phyloP scores from a whole-genome alignment of 805 yeast genomes.

The Wickerhamiella allomyrinae region DNA sequence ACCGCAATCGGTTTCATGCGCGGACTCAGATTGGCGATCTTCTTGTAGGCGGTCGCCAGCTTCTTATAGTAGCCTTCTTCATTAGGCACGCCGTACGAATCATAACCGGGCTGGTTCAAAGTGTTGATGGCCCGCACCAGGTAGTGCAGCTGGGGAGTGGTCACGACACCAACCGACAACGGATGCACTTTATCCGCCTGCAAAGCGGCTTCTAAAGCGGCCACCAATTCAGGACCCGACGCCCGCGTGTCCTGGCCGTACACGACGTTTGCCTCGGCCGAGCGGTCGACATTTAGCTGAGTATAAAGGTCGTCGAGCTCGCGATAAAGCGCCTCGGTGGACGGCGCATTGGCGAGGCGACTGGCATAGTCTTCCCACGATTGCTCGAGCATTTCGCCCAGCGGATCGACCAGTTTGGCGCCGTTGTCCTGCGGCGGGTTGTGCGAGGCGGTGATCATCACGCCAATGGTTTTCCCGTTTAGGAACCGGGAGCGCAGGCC shows the following conservation, averaged over 20 bases:
- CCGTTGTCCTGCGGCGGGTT: conserved; percentile 89
- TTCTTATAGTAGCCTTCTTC: conserved; percentile 61
- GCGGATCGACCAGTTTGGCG: conserved; percentile 84
- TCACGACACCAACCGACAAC: conserved; percentile 52
- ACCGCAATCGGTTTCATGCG: conserved; percentile 28
- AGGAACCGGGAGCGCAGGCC: conserved; percentile 62
- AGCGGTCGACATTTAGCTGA: conserved; percentile 34
- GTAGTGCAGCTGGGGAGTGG: conserved; percentile 93
- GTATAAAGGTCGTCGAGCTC: conserved; percentile 29
- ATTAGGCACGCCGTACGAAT: conserved; percentile 42
- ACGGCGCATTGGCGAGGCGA: conserved; percentile 52
- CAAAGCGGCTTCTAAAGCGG: conserved; percentile 49
- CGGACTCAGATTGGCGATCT: conserved; percentile 27
- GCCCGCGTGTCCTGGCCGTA: conserved; percentile 84
- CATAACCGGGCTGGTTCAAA: conserved; percentile 20
- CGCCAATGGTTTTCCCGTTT: conserved; percentile 64
- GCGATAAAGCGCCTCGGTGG: conserved; percentile 31
- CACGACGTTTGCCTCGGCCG: conserved; percentile 34
- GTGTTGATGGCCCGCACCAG: conserved; percentile 64
- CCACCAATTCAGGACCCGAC: conserved; percentile 55
- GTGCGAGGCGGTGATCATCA: conserved; percentile 93
- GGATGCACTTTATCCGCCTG: conserved; percentile 32
- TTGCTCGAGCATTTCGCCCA: conserved; percentile 76
- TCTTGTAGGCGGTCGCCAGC: conserved; percentile 38
- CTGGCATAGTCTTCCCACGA: conserved; percentile 81